These are phyloP conservation scores for Neospermospora avenae DNA, from an alignment of 2,329 filamentous ascomycete species.

Conservation along the genomic window DNA sequence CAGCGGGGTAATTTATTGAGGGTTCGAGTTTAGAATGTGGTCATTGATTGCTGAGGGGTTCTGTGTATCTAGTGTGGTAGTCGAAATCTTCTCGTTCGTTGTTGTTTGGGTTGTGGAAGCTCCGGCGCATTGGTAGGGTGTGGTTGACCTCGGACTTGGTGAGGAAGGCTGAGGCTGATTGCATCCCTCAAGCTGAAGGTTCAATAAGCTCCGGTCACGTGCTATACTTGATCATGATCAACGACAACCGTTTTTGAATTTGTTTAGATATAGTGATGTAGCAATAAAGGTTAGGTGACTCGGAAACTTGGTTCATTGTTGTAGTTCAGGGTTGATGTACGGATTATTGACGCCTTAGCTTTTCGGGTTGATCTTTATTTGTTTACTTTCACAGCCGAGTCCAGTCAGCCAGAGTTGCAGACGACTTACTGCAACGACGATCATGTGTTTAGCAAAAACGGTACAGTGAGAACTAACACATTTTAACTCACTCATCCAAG, in stretches of 20 bases:
- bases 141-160: slow-evolving; percentile 1
- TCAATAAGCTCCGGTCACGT: background rate
- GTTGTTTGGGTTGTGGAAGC: slow-evolving; percentile 8
- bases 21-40: slow-evolving; percentile 1
- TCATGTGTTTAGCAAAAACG: background rate
- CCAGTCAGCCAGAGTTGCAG: background rate
- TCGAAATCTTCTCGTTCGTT: background rate
- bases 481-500: too few species aligned
- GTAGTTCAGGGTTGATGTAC: background rate
- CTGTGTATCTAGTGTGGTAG: background rate
- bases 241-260: too few species aligned
- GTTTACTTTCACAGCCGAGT: background rate
- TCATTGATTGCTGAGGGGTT: slow-evolving; percentile 1
- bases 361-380: background rate
- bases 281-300: background rate
- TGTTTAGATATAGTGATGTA: too few species aligned
- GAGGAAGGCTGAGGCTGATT: slow-evolving; percentile 1
- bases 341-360: background rate
- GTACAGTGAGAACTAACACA: too few species aligned
- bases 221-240: background rate
- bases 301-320: background rate
- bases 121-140: slow-evolving; percentile 19
- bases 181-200: too few species aligned
- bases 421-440: background rate
- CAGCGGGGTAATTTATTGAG: slow-evolving; percentile 13